Base-by-base conservation (phyloP, 805 yeast species). In the Candida corydali region DNA sequence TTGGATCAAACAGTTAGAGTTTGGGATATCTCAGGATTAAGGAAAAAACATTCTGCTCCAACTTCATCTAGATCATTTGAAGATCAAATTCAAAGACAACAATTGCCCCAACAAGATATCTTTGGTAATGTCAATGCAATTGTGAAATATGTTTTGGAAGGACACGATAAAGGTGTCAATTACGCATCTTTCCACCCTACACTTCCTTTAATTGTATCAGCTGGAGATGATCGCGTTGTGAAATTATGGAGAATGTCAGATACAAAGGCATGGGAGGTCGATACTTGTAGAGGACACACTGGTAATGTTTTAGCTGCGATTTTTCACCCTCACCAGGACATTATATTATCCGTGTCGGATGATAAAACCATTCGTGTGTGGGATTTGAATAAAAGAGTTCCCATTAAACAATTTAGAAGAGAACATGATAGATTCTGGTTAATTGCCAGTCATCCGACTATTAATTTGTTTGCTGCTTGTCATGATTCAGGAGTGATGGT, bases 141-240 rank as follows among this genome's bases (percentile, higher is more conserved):
- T 41, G 97, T 91, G 40, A 93, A 94, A 64, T 93, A 85, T 57
- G 95, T 93, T 14, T 73, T 93, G 42, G 98, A 94, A 60, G 99
- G 98, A 35, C 99, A 93, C 59, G 96, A 93, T 54, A 82, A 96
- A 59, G 98, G 98, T 57, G 98, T 93, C 53, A 91, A 93, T 59
- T 93, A 95, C 95, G 98, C 97, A 15, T 72, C 95, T 9, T 94
- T 94, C 78, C 99, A 93, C 59, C 98, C 98, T 31, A 87, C 91
- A 17, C 73, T 88, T 57, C 98, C 98, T 10, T 73, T 93, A 49
- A 88, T 93, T 56, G 95, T 89, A 14, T 86, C 96, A 12, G 95
- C 91, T 52, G 94, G 94, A 60, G 99, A 93, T 59, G 99, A 93
- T 58, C 78, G 98, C 48, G 81, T 91, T 46, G 86, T 93, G 39